phyloP scores from a whole-genome alignment of 495 filamentous ascomycete species.

The Entonaema liquescens region DNA sequence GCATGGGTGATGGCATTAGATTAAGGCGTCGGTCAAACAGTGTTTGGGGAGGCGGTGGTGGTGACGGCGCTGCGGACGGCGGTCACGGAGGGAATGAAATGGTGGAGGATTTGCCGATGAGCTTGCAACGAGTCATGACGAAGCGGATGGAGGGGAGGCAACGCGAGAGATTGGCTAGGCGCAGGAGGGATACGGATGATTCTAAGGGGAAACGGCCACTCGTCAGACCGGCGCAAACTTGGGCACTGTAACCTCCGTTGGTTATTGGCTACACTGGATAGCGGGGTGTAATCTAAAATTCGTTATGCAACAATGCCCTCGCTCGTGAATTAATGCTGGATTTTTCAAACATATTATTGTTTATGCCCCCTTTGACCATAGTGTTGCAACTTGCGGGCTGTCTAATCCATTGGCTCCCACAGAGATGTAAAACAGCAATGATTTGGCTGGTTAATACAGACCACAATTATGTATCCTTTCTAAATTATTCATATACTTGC shows the following conservation, averaged over 20 bases:
- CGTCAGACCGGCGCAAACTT: conserved; percentile 24
- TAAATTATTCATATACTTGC: too few species aligned
- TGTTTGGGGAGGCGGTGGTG: conserved; percentile 15
- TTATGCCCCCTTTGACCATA: background rate
- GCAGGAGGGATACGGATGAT: conserved; percentile 24
- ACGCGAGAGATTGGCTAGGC: conserved; percentile 8
- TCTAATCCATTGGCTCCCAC: background rate
- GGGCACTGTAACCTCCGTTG: conserved; percentile 11
- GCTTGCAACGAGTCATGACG: conserved; percentile 49
- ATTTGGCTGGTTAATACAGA: too few species aligned
- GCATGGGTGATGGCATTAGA: conserved; percentile 29
- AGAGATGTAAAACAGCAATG: background rate
- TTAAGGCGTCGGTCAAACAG: conserved; percentile 31
- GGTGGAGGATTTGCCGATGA: conserved; percentile 47
- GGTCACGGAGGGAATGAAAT: conserved; percentile 32
- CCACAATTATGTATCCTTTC: too few species aligned
- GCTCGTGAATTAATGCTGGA: too few species aligned
- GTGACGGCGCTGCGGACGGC: conserved; percentile 11
- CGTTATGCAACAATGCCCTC: too few species aligned
- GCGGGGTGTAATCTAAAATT: background rate
- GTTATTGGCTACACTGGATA: background rate
- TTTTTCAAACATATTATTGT: background rate
- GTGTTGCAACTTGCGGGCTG: background rate
- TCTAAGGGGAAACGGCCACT: conserved; percentile 30
- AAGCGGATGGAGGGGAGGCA: conserved; percentile 42